Percentiles rank a stretch among this genome's conserved stretches.
Conservation (phyloP, 1,284 basidiomycete species). For the Ganoderma lingzhi region DNA sequence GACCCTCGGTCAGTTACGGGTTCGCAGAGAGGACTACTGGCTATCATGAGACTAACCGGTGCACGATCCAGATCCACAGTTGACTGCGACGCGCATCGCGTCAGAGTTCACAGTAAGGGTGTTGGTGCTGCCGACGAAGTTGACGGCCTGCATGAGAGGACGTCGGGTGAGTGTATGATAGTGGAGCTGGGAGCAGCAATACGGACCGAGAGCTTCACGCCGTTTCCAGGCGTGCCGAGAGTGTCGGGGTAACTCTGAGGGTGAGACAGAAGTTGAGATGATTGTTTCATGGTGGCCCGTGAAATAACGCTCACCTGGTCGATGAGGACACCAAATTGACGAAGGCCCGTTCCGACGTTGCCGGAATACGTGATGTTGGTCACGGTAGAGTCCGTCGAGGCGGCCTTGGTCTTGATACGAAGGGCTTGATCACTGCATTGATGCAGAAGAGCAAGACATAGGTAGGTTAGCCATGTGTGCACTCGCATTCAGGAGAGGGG, state of each 20-base stretch:
- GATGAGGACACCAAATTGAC: conserved; percentile 49
- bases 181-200: background rate
- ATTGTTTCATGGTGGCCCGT: no score
- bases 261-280: background rate
- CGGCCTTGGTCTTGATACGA: conserved; percentile 50
- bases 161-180: background rate
- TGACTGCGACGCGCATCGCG: conserved; percentile 43
- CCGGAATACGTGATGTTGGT: conserved; percentile 48
- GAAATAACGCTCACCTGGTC: conserved; percentile 39
- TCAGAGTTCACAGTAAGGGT: conserved; percentile 37
- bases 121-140: conserved; percentile 41
- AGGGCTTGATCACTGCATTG: conserved; percentile 46
- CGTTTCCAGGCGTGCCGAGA: conserved; percentile 47
- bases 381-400: conserved; percentile 45
- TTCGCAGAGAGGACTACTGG: no score
- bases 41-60: conserved; percentile 35
- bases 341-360: conserved; percentile 38
- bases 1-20: background rate
- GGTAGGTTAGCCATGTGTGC: background rate
- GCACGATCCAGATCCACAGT: conserved; percentile 43
- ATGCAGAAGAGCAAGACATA: background rate
- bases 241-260: conserved; percentile 47
- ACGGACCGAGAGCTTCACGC: conserved; percentile 41
- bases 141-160: conserved; percentile 36
- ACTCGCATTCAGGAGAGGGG: background rate